A percentile compares a stretch with the other conserved stretches of the same genome.
Conservation (phyloP, 352 stramenopile species). For the Aphanomyces cochlioides region DNA sequence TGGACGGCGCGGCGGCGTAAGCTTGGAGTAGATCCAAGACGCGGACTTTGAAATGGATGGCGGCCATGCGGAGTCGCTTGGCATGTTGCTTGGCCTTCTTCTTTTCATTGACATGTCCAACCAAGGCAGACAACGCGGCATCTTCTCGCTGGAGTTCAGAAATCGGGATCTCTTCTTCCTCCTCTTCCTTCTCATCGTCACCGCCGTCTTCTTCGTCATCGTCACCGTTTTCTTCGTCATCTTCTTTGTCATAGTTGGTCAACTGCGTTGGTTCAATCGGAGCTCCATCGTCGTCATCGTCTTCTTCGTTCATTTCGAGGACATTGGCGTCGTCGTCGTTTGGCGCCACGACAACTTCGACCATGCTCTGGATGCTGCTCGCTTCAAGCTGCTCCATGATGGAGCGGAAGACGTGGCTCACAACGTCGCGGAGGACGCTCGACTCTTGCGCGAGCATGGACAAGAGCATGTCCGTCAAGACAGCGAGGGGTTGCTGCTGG, state of each 20-base stretch:
- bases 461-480: slow-evolving; percentile 79
- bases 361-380: slow-evolving; percentile 62
- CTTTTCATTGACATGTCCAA: slow-evolving; percentile 68
- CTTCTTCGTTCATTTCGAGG: slow-evolving; percentile 34
- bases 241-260: slow-evolving; percentile 34
- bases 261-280: slow-evolving; percentile 25
- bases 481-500: slow-evolving; percentile 49
- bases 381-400: slow-evolving; percentile 61
- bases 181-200: slow-evolving; percentile 41
- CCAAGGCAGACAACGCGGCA: slow-evolving; percentile 70
- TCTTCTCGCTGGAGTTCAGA: slow-evolving; percentile 72
- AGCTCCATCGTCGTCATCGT: slow-evolving; percentile 36
- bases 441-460: slow-evolving; percentile 79
- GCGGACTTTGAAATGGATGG: slow-evolving; percentile 82
- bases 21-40: slow-evolving; percentile 76
- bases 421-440: slow-evolving; percentile 77
- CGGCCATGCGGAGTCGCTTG: slow-evolving; percentile 59
- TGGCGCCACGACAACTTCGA: slow-evolving; percentile 54
- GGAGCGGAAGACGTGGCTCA: slow-evolving; percentile 73
- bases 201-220: slow-evolving; percentile 35
- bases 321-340: slow-evolving; percentile 30
- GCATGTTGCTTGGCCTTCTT: slow-evolving; percentile 73
- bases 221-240: slow-evolving; percentile 29
- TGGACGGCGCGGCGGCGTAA: slow-evolving; percentile 44
- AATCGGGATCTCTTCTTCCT: slow-evolving; percentile 59